Conservation (phyloP, 306 rosid genomes). For the Alnus glutinosa region DNA sequence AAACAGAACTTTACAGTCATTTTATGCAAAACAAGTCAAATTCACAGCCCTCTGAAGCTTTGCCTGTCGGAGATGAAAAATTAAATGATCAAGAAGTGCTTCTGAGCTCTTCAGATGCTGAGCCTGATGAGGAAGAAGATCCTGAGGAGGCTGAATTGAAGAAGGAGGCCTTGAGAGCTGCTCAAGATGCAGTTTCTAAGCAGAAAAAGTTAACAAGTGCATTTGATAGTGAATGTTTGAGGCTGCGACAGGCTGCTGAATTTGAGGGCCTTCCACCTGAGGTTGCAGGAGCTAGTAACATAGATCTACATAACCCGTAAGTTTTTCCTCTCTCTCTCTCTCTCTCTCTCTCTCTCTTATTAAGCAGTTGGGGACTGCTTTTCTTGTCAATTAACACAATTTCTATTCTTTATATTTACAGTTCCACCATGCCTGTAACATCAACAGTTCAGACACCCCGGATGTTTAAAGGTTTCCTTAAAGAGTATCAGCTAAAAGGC, state of each 20-base stretch:
- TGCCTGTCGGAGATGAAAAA: slow-evolving; percentile 52
- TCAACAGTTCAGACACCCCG: slow-evolving; percentile 92
- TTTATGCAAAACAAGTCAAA: slow-evolving; percentile 96
- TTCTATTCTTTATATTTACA: slow-evolving; percentile 45
- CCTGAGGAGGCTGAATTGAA: slow-evolving; percentile 89
- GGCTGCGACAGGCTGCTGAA: slow-evolving; percentile 78
- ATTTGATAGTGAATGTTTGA: slow-evolving; percentile 82
- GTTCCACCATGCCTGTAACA: slow-evolving; percentile 98
- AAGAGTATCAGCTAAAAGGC: slow-evolving; percentile 94
- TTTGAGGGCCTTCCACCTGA: slow-evolving; percentile 64
- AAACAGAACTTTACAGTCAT: slow-evolving; percentile 97
- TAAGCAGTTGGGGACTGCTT: slow-evolving; percentile 25
- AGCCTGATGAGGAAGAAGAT: slow-evolving; percentile 67
- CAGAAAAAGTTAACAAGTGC: slow-evolving; percentile 82
- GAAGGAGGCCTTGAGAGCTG: slow-evolving; percentile 92
- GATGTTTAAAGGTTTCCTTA: slow-evolving; percentile 80
- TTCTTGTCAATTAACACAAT: slow-evolving; percentile 30
- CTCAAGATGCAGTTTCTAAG: slow-evolving; percentile 97
- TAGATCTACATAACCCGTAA: slow-evolving; percentile 93
- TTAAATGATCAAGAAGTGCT: slow-evolving; percentile 49
- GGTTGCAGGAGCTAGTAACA: slow-evolving; percentile 89
- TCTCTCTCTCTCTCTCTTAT: neutral
- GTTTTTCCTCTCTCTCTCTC: slow-evolving; percentile 28
- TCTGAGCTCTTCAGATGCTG: slow-evolving; percentile 45
- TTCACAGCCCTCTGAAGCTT: slow-evolving; percentile 63